These are phyloP conservation scores for Moniliella sp. DNA, from an alignment of 1,284 basidiomycete genomes.

Conservation along the genomic window DNA sequence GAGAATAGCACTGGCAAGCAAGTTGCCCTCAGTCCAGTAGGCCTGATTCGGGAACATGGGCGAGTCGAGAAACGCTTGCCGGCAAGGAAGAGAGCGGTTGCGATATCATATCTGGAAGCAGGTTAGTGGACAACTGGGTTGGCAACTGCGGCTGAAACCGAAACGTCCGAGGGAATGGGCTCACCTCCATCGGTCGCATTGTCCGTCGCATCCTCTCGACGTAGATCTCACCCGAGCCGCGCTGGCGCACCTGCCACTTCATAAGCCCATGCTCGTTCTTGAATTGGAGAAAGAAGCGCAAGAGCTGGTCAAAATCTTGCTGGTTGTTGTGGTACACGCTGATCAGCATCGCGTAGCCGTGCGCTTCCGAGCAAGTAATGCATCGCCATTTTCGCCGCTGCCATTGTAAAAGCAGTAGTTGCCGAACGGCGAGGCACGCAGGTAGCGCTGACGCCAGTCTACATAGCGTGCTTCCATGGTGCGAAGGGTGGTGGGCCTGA, in stretches of 20 bases:
- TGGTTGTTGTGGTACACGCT: conserved; percentile 5
- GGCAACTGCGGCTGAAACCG: background rate
- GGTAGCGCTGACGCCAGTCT: conserved; percentile 7
- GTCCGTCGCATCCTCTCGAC: conserved; percentile 14
- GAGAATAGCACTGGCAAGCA: conserved; percentile 7
- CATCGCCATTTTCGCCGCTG: conserved; percentile 13
- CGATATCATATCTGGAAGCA: conserved; percentile 17
- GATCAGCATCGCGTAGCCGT: conserved; percentile 28
- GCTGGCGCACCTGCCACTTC: conserved; percentile 23
- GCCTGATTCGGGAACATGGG: conserved; percentile 6
- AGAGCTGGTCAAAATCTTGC: conserved; percentile 15
- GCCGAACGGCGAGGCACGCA: conserved; percentile 7
- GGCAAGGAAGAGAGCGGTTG: conserved; percentile 15
- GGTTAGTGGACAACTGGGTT: background rate
- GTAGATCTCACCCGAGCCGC: conserved; percentile 7
- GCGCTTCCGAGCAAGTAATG: conserved; percentile 27
- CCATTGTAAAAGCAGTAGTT: conserved; percentile 23
- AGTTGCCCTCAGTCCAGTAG: conserved; percentile 10
- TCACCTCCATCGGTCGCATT: conserved; percentile 19
- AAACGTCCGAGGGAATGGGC: background rate
- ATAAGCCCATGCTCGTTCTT: conserved; percentile 16
- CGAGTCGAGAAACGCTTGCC: conserved; percentile 6
- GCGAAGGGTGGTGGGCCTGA: no score
- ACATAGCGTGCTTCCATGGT: conserved; percentile 15
- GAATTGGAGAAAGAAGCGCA: conserved; percentile 14